These are phyloP conservation scores for Nemania sp. DNA, from an alignment of 2,329 filamentous ascomycete genomes.

Conservation along the genomic window DNA sequence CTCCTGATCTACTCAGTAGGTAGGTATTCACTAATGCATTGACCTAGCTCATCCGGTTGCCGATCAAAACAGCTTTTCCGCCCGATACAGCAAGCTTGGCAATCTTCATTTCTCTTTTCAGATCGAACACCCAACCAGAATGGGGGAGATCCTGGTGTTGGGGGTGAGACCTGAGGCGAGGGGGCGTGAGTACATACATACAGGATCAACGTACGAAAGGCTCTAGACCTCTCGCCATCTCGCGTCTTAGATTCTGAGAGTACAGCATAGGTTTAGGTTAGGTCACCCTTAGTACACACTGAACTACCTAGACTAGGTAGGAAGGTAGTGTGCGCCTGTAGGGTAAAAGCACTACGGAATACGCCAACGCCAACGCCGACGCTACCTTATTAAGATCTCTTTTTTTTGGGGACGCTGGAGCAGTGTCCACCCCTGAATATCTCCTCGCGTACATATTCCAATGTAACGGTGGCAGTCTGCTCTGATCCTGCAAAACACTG, in stretches of 20 bases:
- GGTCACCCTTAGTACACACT: no score
- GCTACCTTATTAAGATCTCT: neutral
- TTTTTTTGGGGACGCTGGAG: neutral
- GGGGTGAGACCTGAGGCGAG: neutral
- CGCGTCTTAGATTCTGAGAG: neutral
- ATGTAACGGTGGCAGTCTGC: conserved; percentile 28
- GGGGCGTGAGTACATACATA: conserved; percentile 1
- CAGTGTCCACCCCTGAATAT: conserved; percentile 19
- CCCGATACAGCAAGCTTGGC: conserved; percentile 20
- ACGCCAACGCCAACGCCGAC: no score
- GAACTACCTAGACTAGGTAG: no score
- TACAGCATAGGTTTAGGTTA: neutral
- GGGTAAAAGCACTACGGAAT: no score
- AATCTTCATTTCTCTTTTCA: conserved; percentile 27
- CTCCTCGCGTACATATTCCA: conserved; percentile 22
- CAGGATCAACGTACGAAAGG: neutral
- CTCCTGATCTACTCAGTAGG: neutral
- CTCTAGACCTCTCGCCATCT: neutral
- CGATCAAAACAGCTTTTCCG: conserved; percentile 28
- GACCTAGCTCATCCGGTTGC: conserved; percentile 14
- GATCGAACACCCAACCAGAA: conserved; percentile 7
- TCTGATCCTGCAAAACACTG: conserved; percentile 34
- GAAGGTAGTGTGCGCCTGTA: no score
- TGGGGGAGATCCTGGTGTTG: conserved; percentile 1
- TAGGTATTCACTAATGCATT: neutral